These are phyloP conservation scores for Aspergillaceae sp. DNA, from an alignment of 2,329 filamentous ascomycete genomes.

Conservation along the genomic window DNA sequence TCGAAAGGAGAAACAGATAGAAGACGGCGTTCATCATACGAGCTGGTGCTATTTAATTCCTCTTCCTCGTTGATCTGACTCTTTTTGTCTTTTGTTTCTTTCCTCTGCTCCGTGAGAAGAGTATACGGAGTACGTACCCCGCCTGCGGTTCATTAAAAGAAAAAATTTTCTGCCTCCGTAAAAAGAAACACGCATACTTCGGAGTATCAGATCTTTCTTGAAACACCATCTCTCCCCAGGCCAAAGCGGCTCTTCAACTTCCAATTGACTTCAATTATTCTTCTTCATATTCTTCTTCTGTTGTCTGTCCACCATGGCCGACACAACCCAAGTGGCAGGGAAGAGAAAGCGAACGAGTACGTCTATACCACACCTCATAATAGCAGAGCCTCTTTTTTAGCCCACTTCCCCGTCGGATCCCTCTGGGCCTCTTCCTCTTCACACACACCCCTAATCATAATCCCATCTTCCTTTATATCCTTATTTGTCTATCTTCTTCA, in stretches of 20 bases:
- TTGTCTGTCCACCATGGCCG: slow-evolving; percentile 21
- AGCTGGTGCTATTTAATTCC: no score
- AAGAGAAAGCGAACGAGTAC: slow-evolving; percentile 34
- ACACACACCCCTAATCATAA: neutral
- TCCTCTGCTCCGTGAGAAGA: no score
- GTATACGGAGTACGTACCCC: no score
- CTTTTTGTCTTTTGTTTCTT: no score
- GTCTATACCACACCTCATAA: slow-evolving; percentile 10
- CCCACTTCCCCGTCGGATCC: neutral
- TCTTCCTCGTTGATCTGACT: no score
- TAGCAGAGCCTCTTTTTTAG: slow-evolving; percentile 1
- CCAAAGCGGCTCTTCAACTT: neutral
- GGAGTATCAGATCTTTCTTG: no score
- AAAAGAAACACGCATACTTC: no score
- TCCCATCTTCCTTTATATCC: neutral
- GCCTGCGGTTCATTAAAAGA: no score
- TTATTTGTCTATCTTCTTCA: neutral
- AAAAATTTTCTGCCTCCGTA: no score
- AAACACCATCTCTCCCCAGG: no score
- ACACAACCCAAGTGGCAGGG: slow-evolving; percentile 22
- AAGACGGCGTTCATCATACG: no score
- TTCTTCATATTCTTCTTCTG: slow-evolving; percentile 1
- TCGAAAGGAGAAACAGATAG: no score
- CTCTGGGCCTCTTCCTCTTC: neutral
- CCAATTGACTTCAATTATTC: neutral